Evolutionary conservation across 2,329 filamentous ascomycete species (phyloP).

Genomic region (Ceratocystiopsis brevicomis): DNA sequence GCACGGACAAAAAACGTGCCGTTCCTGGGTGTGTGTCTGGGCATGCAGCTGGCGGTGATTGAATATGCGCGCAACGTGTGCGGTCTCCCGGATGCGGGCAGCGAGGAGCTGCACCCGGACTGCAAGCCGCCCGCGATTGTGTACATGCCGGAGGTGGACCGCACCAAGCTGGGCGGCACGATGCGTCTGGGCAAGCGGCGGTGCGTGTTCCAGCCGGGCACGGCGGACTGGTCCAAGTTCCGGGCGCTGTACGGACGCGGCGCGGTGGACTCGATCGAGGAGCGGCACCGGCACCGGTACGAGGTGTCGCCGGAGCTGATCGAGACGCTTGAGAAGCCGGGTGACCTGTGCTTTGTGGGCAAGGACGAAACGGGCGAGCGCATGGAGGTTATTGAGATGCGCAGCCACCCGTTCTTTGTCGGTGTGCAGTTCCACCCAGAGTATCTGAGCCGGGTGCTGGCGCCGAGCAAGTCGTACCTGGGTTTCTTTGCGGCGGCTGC

Average conservation of each 20-base stretch:
- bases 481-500: slow-evolving; percentile 68
- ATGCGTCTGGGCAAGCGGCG: slow-evolving; percentile 58
- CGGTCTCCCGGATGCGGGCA: slow-evolving; percentile 36
- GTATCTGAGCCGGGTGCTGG: slow-evolving; percentile 57
- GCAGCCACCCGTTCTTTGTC: slow-evolving; percentile 56
- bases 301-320: slow-evolving; percentile 61
- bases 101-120: slow-evolving; percentile 34
- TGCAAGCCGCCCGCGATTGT: slow-evolving; percentile 57
- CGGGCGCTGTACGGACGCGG: slow-evolving; percentile 46
- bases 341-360: slow-evolving; percentile 47
- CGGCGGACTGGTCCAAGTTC: slow-evolving; percentile 49
- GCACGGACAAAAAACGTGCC: slow-evolving; percentile 65
- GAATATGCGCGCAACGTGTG: slow-evolving; percentile 68
- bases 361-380: slow-evolving; percentile 56
- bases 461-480: slow-evolving; percentile 57
- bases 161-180: slow-evolving; percentile 53
- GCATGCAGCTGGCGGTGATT: slow-evolving; percentile 84
- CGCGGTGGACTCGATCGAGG: slow-evolving; percentile 27
- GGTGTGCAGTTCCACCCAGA: slow-evolving; percentile 79
- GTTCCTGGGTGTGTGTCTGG: slow-evolving; percentile 78
- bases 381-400: slow-evolving; percentile 61
- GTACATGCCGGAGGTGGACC: slow-evolving; percentile 63
- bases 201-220: slow-evolving; percentile 49
- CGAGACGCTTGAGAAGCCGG: slow-evolving; percentile 38
- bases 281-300: slow-evolving; percentile 63